These are phyloP conservation scores for Solioccasus polychromus DNA, from an alignment of 768 basidiomycete genomes.

Conservation along the genomic window DNA sequence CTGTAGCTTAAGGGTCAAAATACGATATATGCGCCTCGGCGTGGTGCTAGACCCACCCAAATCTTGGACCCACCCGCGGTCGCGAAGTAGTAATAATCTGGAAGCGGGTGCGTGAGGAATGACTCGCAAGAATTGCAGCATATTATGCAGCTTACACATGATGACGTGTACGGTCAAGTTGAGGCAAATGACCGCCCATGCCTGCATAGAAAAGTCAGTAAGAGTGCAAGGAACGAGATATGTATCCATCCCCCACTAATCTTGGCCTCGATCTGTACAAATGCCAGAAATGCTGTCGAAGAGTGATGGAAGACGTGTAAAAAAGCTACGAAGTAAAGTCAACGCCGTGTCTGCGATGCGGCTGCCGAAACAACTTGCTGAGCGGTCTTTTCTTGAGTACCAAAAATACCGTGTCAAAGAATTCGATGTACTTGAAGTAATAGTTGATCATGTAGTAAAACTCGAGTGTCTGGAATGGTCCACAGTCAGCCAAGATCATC, in stretches of 20 bases:
- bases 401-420: conserved; percentile 93
- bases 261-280: conserved; percentile 83
- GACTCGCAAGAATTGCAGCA: neutral
- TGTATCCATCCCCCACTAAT: conserved; percentile 64
- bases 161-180: conserved; percentile 91
- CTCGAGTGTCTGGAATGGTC: conserved; percentile 36
- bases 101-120: neutral
- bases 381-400: conserved; percentile 97
- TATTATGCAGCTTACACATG: conserved; percentile 72
- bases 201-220: conserved; percentile 49
- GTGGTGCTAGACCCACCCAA: conserved; percentile 19
- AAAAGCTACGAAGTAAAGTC: conserved; percentile 57
- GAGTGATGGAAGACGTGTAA: conserved; percentile 98
- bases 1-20: conserved; percentile 9
- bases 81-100: conserved; percentile 97
- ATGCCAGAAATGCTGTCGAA: conserved; percentile 89
- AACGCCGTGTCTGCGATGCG: neutral
- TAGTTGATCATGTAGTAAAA: conserved; percentile 98
- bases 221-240: neutral
- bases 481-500: conserved; percentile 1
- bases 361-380: conserved; percentile 51
- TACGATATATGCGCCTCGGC: conserved; percentile 1
- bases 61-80: conserved; percentile 18
- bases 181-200: conserved; percentile 85
- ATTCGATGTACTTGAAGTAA: conserved; percentile 94